Conservation (phyloP, 2,329 filamentous ascomycete genomes). For the Neurospora sp. region DNA sequence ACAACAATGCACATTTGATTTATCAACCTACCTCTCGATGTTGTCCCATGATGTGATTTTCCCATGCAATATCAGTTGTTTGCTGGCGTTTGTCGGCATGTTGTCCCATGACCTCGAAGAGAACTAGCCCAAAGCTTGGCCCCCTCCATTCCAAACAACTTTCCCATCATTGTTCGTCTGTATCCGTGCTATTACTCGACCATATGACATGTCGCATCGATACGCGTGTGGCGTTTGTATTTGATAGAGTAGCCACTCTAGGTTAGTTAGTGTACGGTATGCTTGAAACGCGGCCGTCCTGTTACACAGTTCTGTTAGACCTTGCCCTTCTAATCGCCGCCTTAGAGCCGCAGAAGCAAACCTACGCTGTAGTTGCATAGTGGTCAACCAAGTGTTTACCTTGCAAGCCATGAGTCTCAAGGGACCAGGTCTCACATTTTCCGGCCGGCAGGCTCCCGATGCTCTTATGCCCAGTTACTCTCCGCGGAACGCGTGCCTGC, state of each 20-base stretch:
- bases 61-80: background rate
- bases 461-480: background rate
- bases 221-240: background rate
- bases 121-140: background rate
- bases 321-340: background rate
- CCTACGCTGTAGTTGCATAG: background rate
- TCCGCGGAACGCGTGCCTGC: background rate
- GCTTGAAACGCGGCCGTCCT: background rate
- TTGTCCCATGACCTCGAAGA: background rate
- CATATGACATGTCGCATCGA: background rate
- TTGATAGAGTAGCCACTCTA: background rate
- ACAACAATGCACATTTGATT: background rate
- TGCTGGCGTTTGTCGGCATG: background rate
- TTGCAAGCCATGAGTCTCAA: background rate
- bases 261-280: background rate
- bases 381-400: background rate
- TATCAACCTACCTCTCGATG: background rate
- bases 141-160: background rate
- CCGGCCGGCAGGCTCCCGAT: background rate
- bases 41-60: background rate
- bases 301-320: background rate
- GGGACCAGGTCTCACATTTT: background rate
- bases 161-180: background rate
- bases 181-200: background rate
- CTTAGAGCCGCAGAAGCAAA: background rate